Conservation (phyloP, 257 asterid genomes). For the Jacaranda copaia region DNA sequence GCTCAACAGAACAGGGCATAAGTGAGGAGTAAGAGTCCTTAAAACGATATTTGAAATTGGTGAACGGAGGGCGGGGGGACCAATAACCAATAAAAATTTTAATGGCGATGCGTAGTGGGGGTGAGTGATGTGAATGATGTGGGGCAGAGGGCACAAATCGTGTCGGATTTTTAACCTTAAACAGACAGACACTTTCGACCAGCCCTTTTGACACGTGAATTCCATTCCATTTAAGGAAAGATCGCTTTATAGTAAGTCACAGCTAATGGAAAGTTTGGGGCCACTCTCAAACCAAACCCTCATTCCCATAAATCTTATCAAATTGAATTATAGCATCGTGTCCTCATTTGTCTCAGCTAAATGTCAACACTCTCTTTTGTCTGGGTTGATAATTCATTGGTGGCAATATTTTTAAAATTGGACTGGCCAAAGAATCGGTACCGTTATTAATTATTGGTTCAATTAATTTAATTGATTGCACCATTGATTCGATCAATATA, state of each 20-base stretch:
- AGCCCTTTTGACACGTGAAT: conserved; percentile 47
- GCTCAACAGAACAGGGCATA: no score
- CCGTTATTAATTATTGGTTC: no score
- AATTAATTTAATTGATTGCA: no score
- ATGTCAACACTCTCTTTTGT: conserved; percentile 45
- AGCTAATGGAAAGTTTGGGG: conserved; percentile 27
- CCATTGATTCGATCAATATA: no score
- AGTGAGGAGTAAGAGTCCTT: no score
- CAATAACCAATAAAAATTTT: not conserved
- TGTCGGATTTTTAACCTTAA: conserved; percentile 54
- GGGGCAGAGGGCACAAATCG: conserved; percentile 43
- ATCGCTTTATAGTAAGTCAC: conserved; percentile 52
- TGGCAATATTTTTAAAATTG: no score
- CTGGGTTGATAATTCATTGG: conserved; percentile 25
- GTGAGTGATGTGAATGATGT: conserved; percentile 33
- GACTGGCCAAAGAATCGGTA: no score
- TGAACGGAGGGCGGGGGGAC: not conserved
- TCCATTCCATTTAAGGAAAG: conserved; percentile 47
- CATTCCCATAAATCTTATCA: conserved; percentile 12
- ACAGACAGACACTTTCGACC: conserved; percentile 50
- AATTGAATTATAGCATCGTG: not conserved
- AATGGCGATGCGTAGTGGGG: conserved; percentile 24
- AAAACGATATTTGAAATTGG: no score
- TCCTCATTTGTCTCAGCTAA: conserved; percentile 16
- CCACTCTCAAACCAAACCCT: not conserved